A percentile compares a stretch with the other conserved stretches of the same genome.
Evolutionary conservation across 345 rosid species (phyloP).

Genomic region (Aegle marmelos): DNA sequence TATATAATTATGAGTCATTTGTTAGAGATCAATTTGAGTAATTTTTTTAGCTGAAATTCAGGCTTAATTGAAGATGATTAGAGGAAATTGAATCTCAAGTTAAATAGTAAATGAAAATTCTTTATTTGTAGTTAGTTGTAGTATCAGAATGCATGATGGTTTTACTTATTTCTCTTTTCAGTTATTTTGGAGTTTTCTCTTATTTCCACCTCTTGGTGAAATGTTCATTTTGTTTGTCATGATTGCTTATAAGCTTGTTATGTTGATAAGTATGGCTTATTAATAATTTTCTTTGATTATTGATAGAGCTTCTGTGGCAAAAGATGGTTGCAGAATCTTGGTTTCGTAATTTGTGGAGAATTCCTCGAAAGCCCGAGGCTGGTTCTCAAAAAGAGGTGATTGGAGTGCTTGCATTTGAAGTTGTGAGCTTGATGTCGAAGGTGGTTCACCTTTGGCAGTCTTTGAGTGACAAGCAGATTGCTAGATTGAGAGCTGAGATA

Average conservation of each 20-base stretch:
- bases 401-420: conserved; percentile 86
- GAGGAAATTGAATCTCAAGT: background rate
- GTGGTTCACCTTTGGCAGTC: conserved; percentile 90
- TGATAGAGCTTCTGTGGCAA: conserved; percentile 24
- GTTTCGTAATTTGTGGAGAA: conserved; percentile 81
- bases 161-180: background rate
- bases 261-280: conserved; percentile 8
- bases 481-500: conserved; percentile 72
- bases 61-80: background rate
- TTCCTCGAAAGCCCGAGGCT: conserved; percentile 53
- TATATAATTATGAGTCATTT: background rate
- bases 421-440: conserved; percentile 84
- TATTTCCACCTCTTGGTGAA: background rate
- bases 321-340: conserved; percentile 84
- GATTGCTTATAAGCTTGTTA: background rate
- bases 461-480: conserved; percentile 75
- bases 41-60: background rate
- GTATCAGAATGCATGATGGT: background rate
- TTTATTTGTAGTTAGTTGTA: background rate
- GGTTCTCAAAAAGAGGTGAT: conserved; percentile 56
- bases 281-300: background rate
- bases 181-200: background rate
- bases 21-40: background rate
- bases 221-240: background rate
- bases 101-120: background rate